Base-by-base conservation (phyloP, 2,329 filamentous ascomycete species). In the Aureobasidium sp. region DNA sequence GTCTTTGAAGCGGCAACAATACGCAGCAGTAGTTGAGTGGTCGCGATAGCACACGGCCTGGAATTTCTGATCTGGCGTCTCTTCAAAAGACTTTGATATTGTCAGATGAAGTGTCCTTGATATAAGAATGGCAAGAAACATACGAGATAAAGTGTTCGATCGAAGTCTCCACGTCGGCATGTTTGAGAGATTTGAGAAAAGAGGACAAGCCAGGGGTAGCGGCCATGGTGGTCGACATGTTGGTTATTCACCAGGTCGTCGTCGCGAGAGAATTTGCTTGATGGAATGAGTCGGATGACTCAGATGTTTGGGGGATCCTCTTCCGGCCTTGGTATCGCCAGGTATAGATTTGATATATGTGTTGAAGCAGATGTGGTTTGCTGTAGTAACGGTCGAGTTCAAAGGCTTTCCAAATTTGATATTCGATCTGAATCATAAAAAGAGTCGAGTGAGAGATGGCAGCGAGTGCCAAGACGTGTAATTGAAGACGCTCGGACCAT, bases 21-120 rank as follows among this genome's bases (percentile, higher is more conserved):
- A 64, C 90, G 88, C 57, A 91, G 84, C 47, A 99, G 85, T 31
- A 97, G 85, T 69, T 95, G 89, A 24, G 92, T 90, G 2, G 93
- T 97, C 64, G 92, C 92, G 63, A 94, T 85, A 62, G 94, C 94
- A 76, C 92, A 97, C 73, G 89, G 85, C 74, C 94, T 86, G 50
- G 92, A 90, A 67, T 90, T 90, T 64, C 84, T 85, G 70, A 99
- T 96, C 72, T 97, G 93, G 68, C 92, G 83, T 72, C 92, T 83
- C 76, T 96, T 97, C 66, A 99, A 83, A 22, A 97, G 85, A 58
- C 90, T 94, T 68, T 35, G 9, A 48, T 15, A 65, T 57, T 44
- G 35, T 58, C 15, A 33, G 31, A 40, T 8, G 2, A 11, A n/a
- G 29, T 37, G 19, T 53, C 22, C n/a, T 35, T 56, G 56, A 63